These are phyloP conservation scores for Pyrenophora tritici-repentis DNA, from an alignment of 2,329 filamentous ascomycete species.

Conservation along the genomic window DNA sequence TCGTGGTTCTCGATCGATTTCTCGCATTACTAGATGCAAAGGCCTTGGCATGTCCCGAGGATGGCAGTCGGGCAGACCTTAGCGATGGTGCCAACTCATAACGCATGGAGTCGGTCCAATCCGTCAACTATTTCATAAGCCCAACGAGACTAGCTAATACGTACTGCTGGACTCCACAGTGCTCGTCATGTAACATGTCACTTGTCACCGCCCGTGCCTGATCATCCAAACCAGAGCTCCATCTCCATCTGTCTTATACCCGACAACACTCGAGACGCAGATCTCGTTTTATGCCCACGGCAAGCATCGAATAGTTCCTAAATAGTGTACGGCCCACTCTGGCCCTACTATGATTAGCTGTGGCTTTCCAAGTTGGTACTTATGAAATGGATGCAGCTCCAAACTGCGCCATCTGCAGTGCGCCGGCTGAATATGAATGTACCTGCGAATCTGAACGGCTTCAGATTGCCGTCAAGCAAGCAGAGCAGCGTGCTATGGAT, in stretches of 20 bases:
- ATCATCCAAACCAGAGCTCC: conserved; percentile 29
- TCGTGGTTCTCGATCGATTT: conserved; percentile 4
- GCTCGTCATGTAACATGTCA: conserved; percentile 47
- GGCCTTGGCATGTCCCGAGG: conserved; percentile 20
- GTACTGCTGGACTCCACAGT: conserved; percentile 26
- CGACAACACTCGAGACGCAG: conserved; percentile 20
- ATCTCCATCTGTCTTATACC: conserved; percentile 27
- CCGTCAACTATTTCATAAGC: conserved; percentile 37
- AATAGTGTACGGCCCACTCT: conserved; percentile 14
- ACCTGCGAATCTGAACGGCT: conserved; percentile 48
- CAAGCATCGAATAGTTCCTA: conserved; percentile 14
- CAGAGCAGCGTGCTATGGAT: conserved; percentile 47
- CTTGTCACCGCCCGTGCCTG: conserved; percentile 45
- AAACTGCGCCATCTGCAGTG: conserved; percentile 50
- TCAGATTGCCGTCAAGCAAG: conserved; percentile 48
- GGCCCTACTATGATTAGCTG: conserved; percentile 36
- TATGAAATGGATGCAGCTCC: conserved; percentile 46
- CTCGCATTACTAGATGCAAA: conserved; percentile 2
- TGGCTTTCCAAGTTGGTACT: conserved; percentile 29
- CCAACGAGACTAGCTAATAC: conserved; percentile 41
- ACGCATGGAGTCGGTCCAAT: conserved; percentile 42
- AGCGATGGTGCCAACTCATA: conserved; percentile 46
- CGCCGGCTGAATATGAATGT: conserved; percentile 46
- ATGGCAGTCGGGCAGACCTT: conserved; percentile 29
- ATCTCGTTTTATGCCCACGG: conserved; percentile 10